Evolutionary conservation across 768 basidiomycete genomes (phyloP).

Genomic region (Mycena olivaceomarginata): DNA sequence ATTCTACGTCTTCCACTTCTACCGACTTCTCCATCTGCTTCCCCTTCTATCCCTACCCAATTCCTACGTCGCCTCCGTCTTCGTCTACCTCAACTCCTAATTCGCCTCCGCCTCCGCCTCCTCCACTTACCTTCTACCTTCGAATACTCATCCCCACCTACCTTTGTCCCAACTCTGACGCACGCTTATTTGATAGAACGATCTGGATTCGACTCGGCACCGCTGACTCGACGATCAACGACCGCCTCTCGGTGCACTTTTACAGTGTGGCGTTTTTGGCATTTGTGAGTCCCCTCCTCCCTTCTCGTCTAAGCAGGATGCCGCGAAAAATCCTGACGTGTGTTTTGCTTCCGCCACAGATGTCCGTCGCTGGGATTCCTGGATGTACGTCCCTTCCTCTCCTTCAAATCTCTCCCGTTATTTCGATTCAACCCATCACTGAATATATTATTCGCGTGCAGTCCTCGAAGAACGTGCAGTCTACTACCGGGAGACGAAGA

Average conservation of each 20-base stretch:
- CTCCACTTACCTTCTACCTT: too few relatives aligned
- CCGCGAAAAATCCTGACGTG: not conserved
- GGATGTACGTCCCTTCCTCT: conserved; percentile 56
- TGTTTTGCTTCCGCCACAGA: conserved; percentile 50
- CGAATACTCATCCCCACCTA: not conserved
- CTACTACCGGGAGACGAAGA: conserved; percentile 73
- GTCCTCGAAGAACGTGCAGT: conserved; percentile 76
- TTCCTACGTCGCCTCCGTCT: too few relatives aligned
- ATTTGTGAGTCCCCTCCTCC: conserved; percentile 56
- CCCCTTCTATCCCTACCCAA: too few relatives aligned
- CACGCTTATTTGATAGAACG: conserved; percentile 58
- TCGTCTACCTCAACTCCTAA: too few relatives aligned
- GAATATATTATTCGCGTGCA: conserved; percentile 35
- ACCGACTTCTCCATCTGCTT: too few relatives aligned
- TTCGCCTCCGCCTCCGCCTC: too few relatives aligned
- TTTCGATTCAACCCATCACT: not conserved
- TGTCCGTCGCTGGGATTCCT: conserved; percentile 79
- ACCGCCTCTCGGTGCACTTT: conserved; percentile 72
- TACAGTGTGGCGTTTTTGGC: conserved; percentile 74
- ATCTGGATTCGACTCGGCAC: conserved; percentile 71
- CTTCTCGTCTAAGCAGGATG: not conserved
- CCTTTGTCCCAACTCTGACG: not conserved
- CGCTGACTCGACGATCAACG: conserved; percentile 64
- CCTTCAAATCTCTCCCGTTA: not conserved
- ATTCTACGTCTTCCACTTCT: too few relatives aligned